Percentiles rank a stretch among this genome's conserved stretches.
Evolutionary conservation across 169 alveolate species (phyloP).

Genomic region (Eimeria tenella): DNA sequence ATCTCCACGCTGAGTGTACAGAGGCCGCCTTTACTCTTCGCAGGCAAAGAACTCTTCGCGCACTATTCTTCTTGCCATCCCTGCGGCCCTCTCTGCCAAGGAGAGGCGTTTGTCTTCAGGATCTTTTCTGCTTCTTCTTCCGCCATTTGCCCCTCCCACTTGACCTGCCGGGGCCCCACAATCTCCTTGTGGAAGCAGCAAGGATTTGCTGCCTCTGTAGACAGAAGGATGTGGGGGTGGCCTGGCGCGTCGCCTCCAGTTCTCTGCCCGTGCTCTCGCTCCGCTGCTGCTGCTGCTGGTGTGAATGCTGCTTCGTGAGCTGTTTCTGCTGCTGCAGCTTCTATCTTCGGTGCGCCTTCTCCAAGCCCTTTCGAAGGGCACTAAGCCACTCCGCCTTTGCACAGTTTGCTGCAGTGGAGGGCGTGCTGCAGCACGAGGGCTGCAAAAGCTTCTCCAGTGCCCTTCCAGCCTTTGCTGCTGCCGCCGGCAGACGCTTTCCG

Average conservation of each 20-base stretch:
- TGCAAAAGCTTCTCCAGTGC: neutral
- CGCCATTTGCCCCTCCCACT: neutral
- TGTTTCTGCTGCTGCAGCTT: slow-evolving; percentile 50
- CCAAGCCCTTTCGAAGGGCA: neutral
- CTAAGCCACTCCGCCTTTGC: slow-evolving; percentile 8
- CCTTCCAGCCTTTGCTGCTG: slow-evolving; percentile 3
- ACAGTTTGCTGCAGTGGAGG: slow-evolving; percentile 22
- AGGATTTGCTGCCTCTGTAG: neutral
- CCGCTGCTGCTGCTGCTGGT: neutral
- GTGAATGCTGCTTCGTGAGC: neutral
- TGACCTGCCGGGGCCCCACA: neutral
- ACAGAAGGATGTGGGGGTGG: neutral
- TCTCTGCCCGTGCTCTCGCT: neutral
- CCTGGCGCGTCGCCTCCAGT: neutral
- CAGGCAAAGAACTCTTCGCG: slow-evolving; percentile 40
- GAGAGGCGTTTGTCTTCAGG: neutral
- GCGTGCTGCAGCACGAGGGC: neutral
- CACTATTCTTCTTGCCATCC: slow-evolving; percentile 27
- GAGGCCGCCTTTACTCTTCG: neutral
- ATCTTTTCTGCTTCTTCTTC: neutral
- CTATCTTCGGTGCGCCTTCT: neutral
- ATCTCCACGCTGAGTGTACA: no score
- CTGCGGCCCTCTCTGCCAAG: slow-evolving; percentile 26
- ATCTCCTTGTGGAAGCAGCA: neutral
- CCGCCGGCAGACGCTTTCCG: neutral